These are phyloP conservation scores for Senna siamea DNA, from an alignment of 306 rosid genomes.

Conservation along the genomic window DNA sequence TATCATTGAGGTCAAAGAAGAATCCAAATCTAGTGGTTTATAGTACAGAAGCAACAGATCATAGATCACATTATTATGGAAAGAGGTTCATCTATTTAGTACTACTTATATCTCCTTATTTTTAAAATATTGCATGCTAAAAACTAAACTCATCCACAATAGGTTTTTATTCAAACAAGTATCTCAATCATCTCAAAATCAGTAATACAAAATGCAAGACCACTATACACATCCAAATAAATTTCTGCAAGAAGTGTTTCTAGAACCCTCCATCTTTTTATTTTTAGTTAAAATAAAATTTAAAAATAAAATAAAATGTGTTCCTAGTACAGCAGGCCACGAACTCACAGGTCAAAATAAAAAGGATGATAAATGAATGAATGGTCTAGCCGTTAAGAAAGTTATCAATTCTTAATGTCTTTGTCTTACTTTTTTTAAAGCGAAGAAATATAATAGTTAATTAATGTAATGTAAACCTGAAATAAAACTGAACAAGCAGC, in stretches of 20 bases:
- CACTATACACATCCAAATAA: no score
- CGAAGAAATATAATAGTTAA: no score
- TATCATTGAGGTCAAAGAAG: neutral
- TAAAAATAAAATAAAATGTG: neutral
- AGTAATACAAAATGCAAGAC: no score
- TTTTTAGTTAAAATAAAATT: no score
- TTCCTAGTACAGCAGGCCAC: neutral
- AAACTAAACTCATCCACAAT: neutral
- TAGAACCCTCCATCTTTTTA: no score
- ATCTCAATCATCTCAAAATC: neutral
- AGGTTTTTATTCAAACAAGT: neutral
- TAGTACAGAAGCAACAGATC: no score
- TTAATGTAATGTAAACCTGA: slow-evolving; percentile 47
- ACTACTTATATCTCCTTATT: neutral
- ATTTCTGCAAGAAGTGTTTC: no score
- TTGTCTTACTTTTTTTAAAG: neutral
- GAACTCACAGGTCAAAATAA: neutral
- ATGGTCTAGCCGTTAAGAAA: slow-evolving; percentile 24
- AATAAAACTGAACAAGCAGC: slow-evolving; percentile 41
- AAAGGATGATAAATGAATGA: slow-evolving; percentile 5
- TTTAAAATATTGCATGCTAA: neutral
- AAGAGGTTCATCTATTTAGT: neutral
- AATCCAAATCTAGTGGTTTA: neutral
- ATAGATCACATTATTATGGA: no score
- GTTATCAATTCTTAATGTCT: neutral